Evolutionary conservation across 2,329 filamentous ascomycete genomes (phyloP), one percentile per base, ranked within the genome.

Genomic region (Didymosphaeria variabile): DNA sequence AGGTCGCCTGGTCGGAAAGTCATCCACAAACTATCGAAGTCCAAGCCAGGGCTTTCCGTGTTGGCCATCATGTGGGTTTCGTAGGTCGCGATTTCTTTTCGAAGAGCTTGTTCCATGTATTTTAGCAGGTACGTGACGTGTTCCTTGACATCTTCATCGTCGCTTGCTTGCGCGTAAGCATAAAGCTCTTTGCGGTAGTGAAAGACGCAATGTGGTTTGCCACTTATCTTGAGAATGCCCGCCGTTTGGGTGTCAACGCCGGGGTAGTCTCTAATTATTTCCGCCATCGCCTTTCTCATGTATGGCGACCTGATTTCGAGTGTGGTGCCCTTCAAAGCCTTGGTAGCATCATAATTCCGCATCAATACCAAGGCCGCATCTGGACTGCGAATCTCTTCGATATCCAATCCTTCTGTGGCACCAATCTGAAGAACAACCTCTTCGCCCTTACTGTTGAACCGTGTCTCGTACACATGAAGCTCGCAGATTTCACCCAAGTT

Each of bases 301-400:
- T 59, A 59, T 9, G 57, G 57, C 19, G 57, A 59, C 32, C 31
- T 31, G 23, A 59, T 26, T 55, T 54, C 57, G 7, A 59, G 6
- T 4, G 54, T 38, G 5, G 57, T 59, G 29, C 55, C 45, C 17
- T 59, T 21, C 6, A 59, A 23, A 4, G 34, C 50, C 23, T 36
- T 55, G 50, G 46, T 7, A 19, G 12, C 5, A 26, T 36, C 57
- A 31, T 55, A 59, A 7, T 6, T 34, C 32, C 32, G 32, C 12
- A 12, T 58, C 19, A 58, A 12, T 9, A 58, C 17, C 12, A 58
- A 26, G 5, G 56, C 56, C 6, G 56, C 17, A 40, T 53, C 56
- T 26, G 38, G 38, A 31, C 23, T 32, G 32, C 44, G 32, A 13
- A n/a, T 54, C 50, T 54, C 12, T n/a, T 15, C 23, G 32, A 12